Evolutionary conservation across 2,329 filamentous ascomycete genomes (phyloP).

Genomic region (Trichoderma cornu-damae): DNA sequence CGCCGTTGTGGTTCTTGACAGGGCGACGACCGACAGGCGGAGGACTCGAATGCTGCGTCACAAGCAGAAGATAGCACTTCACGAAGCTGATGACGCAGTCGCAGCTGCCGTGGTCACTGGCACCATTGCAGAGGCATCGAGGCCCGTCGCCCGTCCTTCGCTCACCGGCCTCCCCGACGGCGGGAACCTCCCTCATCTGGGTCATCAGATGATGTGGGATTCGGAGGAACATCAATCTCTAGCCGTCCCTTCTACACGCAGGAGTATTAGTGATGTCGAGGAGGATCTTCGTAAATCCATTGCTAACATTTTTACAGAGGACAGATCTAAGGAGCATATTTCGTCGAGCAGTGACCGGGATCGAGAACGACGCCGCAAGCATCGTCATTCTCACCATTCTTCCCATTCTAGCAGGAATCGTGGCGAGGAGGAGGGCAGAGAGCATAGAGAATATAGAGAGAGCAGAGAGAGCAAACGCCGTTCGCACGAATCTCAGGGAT

Average conservation of each 20-base stretch:
- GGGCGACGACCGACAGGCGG: slow-evolving; percentile 36
- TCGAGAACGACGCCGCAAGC: slow-evolving; percentile 38
- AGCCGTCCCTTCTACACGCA: slow-evolving; percentile 31
- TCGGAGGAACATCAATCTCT: slow-evolving; percentile 29
- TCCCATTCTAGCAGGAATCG: slow-evolving; percentile 30
- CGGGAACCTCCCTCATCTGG: slow-evolving; percentile 27
- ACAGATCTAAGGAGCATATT: slow-evolving; percentile 38
- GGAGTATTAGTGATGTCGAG: slow-evolving; percentile 28
- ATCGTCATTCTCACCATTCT: slow-evolving; percentile 38
- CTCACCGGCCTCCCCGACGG: slow-evolving; percentile 25
- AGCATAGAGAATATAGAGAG: slow-evolving; percentile 27
- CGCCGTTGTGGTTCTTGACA: slow-evolving; percentile 42
- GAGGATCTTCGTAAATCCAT: slow-evolving; percentile 40
- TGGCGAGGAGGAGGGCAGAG: slow-evolving; percentile 31
- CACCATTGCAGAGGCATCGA: slow-evolving; percentile 46
- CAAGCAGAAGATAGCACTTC: slow-evolving; percentile 42
- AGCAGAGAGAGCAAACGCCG: slow-evolving; percentile 28
- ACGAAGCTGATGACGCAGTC: slow-evolving; percentile 47
- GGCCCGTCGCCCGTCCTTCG: slow-evolving; percentile 36
- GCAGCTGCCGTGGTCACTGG: slow-evolving; percentile 52
- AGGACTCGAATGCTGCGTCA: slow-evolving; percentile 42
- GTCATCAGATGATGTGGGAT: slow-evolving; percentile 26
- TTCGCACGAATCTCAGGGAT: slow-evolving; percentile 23
- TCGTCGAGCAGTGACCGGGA: slow-evolving; percentile 37
- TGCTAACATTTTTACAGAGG: slow-evolving; percentile 55